Evolutionary conservation across 2,329 filamentous ascomycete genomes (phyloP), one percentile per base, ranked within the genome.

Genomic region (Curvularia eragrostidis): DNA sequence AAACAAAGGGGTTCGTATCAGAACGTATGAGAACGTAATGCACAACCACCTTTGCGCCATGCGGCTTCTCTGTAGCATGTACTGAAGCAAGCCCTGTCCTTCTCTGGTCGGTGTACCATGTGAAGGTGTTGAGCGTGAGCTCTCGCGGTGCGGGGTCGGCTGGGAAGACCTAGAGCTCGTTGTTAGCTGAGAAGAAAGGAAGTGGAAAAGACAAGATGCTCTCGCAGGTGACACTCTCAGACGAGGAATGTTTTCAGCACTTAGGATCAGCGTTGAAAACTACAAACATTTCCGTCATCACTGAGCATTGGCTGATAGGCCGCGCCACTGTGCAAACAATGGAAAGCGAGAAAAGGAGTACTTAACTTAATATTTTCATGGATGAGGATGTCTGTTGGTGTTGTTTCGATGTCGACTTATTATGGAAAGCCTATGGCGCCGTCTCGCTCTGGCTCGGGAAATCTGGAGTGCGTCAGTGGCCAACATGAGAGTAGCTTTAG

Each of bases 391-490:
- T 8, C 5, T 4, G 10, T 19, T 24, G n/a, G n/a, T n/a, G 39
- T 23, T 21, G 28, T 15, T 43, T 18, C 26, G 41, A 26, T 26
- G 6, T 8, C 12, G 8, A 5, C 7, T 13, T 1, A 5, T 6
- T 4, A 4, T 19, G 2, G 28, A 18, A 15, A 38, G 19, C 13
- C 32, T 8, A 36, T 15, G 13, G 32, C 23, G 4, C 41, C 4
- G 18, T 34, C 18, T 12, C n/a, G 24, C 42, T 18, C 7, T 8
- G 42, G 9, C 8, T 13, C 18, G 8, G 5, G 8, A 4, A 3
- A 42, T 24, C 36, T 50, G n/a, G 9, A 42, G 48, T n/a, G 24
- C 24, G 24, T 50, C 26, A 42, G 36, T 42, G n/a, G 32, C 39
- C 9, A 12, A 21, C n/a, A 43, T 9, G 6, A 21, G n/a, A 23